Conservation (phyloP, 202 grass and related monocot genomes). For the Setaria italica region DNA sequence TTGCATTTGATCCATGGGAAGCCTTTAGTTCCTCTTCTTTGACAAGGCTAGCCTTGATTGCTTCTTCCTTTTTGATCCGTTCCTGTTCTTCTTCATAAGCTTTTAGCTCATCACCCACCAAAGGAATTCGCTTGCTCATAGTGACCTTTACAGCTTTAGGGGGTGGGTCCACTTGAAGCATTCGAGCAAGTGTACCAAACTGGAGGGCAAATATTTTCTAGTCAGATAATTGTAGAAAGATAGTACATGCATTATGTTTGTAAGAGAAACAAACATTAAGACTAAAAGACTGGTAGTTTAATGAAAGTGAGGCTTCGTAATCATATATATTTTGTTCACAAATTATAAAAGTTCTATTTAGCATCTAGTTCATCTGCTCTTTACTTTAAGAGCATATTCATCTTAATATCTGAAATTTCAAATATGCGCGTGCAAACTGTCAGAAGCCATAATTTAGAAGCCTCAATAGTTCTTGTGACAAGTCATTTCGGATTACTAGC, state of each 20-base stretch:
- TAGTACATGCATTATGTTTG: slow-evolving; percentile 16
- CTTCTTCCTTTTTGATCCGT: slow-evolving; percentile 83
- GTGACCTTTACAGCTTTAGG: slow-evolving; percentile 96
- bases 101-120: slow-evolving; percentile 92
- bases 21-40: slow-evolving; percentile 81
- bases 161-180: slow-evolving; percentile 99
- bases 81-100: slow-evolving; percentile 92
- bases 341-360: slow-evolving; percentile 24
- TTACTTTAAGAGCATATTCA: slow-evolving; percentile 1
- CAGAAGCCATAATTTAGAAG: slow-evolving; percentile 26
- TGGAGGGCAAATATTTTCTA: slow-evolving; percentile 43
- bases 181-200: slow-evolving; percentile 98
- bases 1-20: slow-evolving; percentile 76
- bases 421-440: slow-evolving; percentile 2
- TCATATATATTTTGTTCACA: slow-evolving; percentile 23
- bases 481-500: slow-evolving; percentile 20
- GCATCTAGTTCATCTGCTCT: slow-evolving; percentile 9
- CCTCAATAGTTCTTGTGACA: slow-evolving; percentile 8
- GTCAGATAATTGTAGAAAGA: slow-evolving; percentile 21
- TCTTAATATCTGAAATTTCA: slow-evolving; percentile 6
- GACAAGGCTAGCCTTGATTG: slow-evolving; percentile 64
- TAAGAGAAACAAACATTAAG: slow-evolving; percentile 29
- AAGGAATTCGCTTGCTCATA: slow-evolving; percentile 86
- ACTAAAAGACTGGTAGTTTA: not conserved
- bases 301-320: slow-evolving; percentile 11